These are phyloP conservation scores for Penicillium antarcticum DNA, from an alignment of 495 filamentous ascomycete genomes.

Conservation along the genomic window DNA sequence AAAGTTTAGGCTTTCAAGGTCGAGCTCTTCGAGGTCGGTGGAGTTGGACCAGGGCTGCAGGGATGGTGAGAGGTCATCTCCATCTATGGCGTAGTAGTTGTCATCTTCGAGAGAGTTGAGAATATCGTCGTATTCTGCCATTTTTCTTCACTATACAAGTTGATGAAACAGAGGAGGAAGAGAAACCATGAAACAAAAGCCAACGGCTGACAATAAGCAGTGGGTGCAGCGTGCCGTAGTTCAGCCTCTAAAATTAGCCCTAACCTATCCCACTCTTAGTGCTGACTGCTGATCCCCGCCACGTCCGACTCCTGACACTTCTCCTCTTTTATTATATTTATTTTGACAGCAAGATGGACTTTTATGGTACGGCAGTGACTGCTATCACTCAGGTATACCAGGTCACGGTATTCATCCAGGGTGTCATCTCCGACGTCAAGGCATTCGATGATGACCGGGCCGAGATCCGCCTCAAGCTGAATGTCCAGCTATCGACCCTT, in stretches of 20 bases:
- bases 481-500: constrained; percentile 14
- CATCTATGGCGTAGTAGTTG: constrained; percentile 2
- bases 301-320: not conserved
- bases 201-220: too few relatives aligned
- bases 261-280: constrained; percentile 5
- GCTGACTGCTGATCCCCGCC: constrained; percentile 2
- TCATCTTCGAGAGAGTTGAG: constrained; percentile 2
- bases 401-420: constrained; percentile 23
- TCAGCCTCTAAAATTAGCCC: not conserved
- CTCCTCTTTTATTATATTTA: not conserved
- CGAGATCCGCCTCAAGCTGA: constrained; percentile 13
- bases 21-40: constrained; percentile 2
- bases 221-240: not conserved
- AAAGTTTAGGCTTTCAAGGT: constrained; percentile 1
- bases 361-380: constrained; percentile 19
- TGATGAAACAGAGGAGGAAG: too few relatives aligned
- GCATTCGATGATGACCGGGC: constrained; percentile 20
- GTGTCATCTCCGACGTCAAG: constrained; percentile 19
- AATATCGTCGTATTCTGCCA: constrained; percentile 10
- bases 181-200: too few relatives aligned
- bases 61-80: not conserved
- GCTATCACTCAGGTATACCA: constrained; percentile 18
- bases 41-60: not conserved
- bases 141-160: not conserved
- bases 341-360: constrained; percentile 11